Conservation (phyloP, 495 filamentous ascomycete species). For the Tuber melanosporum region DNA sequence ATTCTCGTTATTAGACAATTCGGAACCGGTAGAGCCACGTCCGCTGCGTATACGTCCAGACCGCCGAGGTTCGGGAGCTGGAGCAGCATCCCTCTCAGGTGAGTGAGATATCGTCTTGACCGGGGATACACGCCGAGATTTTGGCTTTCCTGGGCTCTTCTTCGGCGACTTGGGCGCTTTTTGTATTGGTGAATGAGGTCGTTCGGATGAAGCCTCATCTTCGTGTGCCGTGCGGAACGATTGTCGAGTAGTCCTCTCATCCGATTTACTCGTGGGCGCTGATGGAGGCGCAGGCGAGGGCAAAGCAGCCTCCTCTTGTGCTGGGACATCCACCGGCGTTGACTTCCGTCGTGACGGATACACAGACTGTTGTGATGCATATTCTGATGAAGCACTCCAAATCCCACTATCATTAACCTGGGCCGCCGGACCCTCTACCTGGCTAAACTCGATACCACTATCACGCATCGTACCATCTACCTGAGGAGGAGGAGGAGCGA, state of each 20-base stretch:
- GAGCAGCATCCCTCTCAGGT: conserved; percentile 15
- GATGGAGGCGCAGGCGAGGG: not conserved
- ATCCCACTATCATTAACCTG: conserved; percentile 31
- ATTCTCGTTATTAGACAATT: conserved; percentile 9
- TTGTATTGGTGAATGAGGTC: conserved; percentile 7
- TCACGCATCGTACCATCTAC: conserved; percentile 13
- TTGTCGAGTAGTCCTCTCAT: conserved; percentile 52
- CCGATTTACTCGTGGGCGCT: conserved; percentile 21
- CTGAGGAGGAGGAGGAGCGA: conserved; percentile 8
- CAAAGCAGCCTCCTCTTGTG: conserved; percentile 3
- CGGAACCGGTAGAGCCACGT: not conserved
- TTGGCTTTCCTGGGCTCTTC: not conserved
- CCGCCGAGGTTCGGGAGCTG: conserved; percentile 18
- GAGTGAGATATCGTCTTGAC: conserved; percentile 13
- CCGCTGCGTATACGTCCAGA: conserved; percentile 25
- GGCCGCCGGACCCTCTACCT: conserved; percentile 7
- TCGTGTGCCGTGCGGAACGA: conserved; percentile 67
- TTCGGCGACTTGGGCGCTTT: not conserved
- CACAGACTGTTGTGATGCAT: conserved; percentile 21
- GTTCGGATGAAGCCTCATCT: conserved; percentile 39
- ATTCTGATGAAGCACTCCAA: conserved; percentile 33
- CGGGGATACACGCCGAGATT: conserved; percentile 9
- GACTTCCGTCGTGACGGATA: conserved; percentile 17
- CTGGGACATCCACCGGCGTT: conserved; percentile 7
- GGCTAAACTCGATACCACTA: conserved; percentile 17